Evolutionary conservation across 2,329 filamentous ascomycete genomes (phyloP).

Genomic region (Talaromyces sp.): DNA sequence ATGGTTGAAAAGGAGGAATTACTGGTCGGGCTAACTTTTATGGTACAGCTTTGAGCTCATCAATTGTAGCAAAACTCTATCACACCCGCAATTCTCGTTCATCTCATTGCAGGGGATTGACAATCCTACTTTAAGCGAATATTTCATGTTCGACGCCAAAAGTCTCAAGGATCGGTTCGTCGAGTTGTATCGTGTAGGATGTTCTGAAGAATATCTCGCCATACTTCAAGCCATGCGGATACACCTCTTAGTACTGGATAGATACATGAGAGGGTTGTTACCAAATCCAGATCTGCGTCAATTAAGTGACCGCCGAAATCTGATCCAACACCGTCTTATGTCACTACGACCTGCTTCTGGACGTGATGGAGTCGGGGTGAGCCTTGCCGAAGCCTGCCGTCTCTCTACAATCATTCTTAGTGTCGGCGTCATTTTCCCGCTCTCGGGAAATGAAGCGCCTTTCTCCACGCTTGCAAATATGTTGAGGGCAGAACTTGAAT

Average conservation of each 20-base stretch:
- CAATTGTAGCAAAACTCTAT: background rate
- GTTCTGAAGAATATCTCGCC: conserved; percentile 24
- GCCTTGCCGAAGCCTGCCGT: conserved; percentile 25
- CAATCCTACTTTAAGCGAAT: background rate
- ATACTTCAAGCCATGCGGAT: conserved; percentile 23
- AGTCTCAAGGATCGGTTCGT: background rate
- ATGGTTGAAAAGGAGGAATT: background rate
- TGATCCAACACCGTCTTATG: conserved; percentile 31
- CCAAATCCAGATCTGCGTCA: conserved; percentile 19
- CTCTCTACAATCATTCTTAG: conserved; percentile 30
- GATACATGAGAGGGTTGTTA: conserved; percentile 18
- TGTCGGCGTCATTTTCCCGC: conserved; percentile 30
- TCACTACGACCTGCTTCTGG: conserved; percentile 22
- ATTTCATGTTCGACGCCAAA: background rate
- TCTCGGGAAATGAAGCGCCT: conserved; percentile 30
- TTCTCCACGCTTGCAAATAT: conserved; percentile 21
- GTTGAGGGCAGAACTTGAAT: conserved; percentile 14
- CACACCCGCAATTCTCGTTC: conserved; percentile 10
- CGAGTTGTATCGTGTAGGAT: conserved; percentile 20
- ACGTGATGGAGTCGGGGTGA: conserved; percentile 17
- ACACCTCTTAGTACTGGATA: background rate
- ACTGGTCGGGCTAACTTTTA: background rate
- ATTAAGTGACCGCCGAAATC: conserved; percentile 29
- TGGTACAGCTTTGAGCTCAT: background rate
- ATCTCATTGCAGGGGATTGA: background rate